These are phyloP conservation scores for Cenchrus americanus DNA, from an alignment of 176 grass and related monocot genomes.

Conservation along the genomic window DNA sequence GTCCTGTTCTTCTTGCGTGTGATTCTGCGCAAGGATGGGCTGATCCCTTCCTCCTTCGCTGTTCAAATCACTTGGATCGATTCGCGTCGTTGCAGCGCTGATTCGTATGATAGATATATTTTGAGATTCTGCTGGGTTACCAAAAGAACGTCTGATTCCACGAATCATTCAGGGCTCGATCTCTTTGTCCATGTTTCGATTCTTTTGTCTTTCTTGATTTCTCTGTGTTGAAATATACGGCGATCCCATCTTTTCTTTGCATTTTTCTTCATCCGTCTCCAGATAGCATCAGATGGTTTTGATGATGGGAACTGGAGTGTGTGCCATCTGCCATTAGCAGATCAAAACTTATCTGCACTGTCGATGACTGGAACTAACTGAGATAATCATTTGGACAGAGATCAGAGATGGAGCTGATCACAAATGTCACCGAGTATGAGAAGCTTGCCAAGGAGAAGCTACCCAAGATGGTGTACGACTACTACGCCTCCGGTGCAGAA, in stretches of 20 bases:
- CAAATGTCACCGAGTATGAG: slow-evolving; percentile 91
- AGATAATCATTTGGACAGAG: background rate
- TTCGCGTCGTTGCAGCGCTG: background rate
- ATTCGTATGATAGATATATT: background rate
- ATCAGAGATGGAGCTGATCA: slow-evolving; percentile 69
- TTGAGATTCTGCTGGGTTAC: background rate
- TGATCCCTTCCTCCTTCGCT: background rate
- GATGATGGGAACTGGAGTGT: background rate
- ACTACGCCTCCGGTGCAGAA: slow-evolving; percentile 91
- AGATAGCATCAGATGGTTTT: background rate
- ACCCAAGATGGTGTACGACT: slow-evolving; percentile 97
- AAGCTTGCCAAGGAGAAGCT: slow-evolving; percentile 73
- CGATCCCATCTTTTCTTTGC: background rate
- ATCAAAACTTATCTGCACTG: slow-evolving; percentile 2
- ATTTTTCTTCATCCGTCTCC: slow-evolving; percentile 9
- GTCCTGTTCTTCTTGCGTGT: background rate
- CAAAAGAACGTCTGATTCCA: background rate
- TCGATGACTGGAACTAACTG: slow-evolving; percentile 4
- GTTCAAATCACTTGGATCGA: background rate
- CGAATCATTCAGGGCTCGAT: background rate
- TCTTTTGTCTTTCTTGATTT: slow-evolving; percentile 17
- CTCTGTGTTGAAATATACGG: background rate
- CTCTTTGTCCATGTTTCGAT: background rate
- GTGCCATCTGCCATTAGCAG: background rate
- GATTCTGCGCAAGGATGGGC: background rate